Conservation (phyloP, 352 stramenopile species). For the Phytopythium ostracodes region DNA sequence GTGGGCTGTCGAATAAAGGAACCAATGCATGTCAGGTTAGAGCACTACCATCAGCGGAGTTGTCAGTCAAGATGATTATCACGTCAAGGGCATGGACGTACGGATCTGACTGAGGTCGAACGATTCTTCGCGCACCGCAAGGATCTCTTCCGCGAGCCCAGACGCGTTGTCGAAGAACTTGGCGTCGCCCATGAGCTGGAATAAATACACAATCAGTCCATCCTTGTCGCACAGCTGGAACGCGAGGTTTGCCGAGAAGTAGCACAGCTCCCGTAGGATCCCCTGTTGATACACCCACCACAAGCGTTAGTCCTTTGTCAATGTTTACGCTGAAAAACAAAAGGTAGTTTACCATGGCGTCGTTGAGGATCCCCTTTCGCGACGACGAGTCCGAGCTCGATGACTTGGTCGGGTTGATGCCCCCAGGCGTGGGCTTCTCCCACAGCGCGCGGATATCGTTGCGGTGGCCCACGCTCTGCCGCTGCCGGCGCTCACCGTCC, state of each 20-base stretch:
- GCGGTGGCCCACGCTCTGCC: constrained; percentile 25
- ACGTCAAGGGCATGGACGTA: constrained; percentile 26
- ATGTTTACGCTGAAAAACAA: background rate
- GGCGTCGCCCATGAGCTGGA: constrained; percentile 88
- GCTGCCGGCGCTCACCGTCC: constrained; percentile 23
- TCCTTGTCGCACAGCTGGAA: constrained; percentile 76
- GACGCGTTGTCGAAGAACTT: constrained; percentile 90
- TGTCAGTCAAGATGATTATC: constrained; percentile 1
- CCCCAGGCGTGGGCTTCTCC: constrained; percentile 36
- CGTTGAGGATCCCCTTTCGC: constrained; percentile 56
- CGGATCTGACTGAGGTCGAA: constrained; percentile 77
- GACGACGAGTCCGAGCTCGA: constrained; percentile 40
- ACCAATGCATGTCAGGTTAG: background rate
- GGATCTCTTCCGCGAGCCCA: constrained; percentile 91
- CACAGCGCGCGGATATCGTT: constrained; percentile 59
- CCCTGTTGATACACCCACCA: constrained; percentile 12
- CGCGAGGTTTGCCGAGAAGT: constrained; percentile 67
- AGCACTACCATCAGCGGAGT: background rate
- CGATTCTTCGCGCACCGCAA: constrained; percentile 80
- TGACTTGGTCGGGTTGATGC: constrained; percentile 24
- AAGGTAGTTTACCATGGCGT: constrained; percentile 45
- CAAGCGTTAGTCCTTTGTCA: background rate
- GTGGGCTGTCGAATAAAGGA: constrained; percentile 45
- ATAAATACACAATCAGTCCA: constrained; percentile 91
- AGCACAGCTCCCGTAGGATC: constrained; percentile 79